Conservation (phyloP, 208 protist species). For the Leishmania major region DNA sequence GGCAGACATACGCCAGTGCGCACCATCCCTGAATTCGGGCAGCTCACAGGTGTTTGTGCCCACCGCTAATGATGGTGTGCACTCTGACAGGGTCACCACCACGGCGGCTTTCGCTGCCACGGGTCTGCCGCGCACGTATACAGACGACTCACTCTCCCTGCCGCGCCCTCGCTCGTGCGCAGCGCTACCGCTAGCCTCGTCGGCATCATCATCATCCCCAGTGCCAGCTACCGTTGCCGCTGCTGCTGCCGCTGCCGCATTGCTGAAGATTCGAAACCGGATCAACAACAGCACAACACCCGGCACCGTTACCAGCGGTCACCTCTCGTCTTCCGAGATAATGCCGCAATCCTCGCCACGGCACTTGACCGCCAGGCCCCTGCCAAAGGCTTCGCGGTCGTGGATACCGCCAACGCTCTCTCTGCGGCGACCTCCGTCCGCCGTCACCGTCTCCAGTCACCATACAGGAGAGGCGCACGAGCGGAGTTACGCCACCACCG, state of each 20-base stretch:
- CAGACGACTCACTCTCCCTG: neutral
- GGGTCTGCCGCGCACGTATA: neutral
- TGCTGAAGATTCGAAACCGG: slow-evolving; percentile 11
- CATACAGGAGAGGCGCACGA: neutral
- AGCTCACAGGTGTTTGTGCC: neutral
- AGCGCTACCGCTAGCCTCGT: neutral
- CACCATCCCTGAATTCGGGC: neutral
- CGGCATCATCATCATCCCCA: slow-evolving; percentile 1
- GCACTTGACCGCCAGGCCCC: neutral
- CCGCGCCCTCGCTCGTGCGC: slow-evolving; percentile 5
- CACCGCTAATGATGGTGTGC: neutral
- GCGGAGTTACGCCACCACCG: neutral
- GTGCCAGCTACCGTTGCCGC: slow-evolving; percentile 6
- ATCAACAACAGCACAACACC: neutral
- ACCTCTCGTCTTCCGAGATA: neutral
- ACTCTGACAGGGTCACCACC: neutral
- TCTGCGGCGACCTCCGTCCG: slow-evolving; percentile 1
- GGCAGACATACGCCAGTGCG: neutral
- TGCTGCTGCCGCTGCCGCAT: slow-evolving; percentile 10
- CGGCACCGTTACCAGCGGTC: neutral
- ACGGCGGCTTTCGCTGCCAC: neutral
- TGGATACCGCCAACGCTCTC: neutral
- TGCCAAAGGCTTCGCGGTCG: neutral
- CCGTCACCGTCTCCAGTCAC: neutral
- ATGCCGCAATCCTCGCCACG: neutral